Percentiles rank a stretch among this genome's conserved stretches.
These are phyloP conservation scores for Colletotrichum higginsianum DNA, from an alignment of 2,329 filamentous ascomycete genomes.

Conservation along the genomic window DNA sequence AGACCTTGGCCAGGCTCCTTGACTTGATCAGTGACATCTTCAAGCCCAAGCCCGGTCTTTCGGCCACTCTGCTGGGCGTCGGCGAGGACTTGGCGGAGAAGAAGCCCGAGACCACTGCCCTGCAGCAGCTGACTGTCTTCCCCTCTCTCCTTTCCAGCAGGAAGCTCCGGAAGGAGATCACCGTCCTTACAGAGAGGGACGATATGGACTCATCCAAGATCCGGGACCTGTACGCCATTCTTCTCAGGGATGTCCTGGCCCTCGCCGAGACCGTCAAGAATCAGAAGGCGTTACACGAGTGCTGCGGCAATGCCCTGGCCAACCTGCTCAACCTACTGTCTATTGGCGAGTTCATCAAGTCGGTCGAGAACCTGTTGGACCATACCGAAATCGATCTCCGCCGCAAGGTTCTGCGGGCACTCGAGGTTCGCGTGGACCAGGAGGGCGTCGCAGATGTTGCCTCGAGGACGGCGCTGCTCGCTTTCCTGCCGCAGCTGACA, in stretches of 20 bases:
- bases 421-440: constrained; percentile 84
- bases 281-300: constrained; percentile 68
- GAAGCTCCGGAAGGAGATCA: constrained; percentile 69
- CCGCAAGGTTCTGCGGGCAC: constrained; percentile 83
- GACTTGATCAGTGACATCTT: constrained; percentile 82
- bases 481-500: constrained; percentile 85
- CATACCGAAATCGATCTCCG: constrained; percentile 82
- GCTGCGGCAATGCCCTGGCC: constrained; percentile 80
- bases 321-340: constrained; percentile 88
- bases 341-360: constrained; percentile 89
- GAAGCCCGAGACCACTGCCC: constrained; percentile 58
- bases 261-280: constrained; percentile 76
- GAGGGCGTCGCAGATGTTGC: constrained; percentile 78
- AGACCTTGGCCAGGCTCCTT: constrained; percentile 83
- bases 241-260: constrained; percentile 76
- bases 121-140: constrained; percentile 70
- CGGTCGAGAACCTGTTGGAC: constrained; percentile 85
- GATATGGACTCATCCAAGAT: constrained; percentile 78
- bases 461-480: constrained; percentile 80
- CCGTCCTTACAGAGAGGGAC: constrained; percentile 70
- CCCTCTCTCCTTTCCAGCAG: constrained; percentile 72
- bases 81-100: constrained; percentile 61
- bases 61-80: constrained; percentile 77
- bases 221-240: constrained; percentile 77
- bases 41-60: constrained; percentile 80